These are phyloP conservation scores for Arthrinium phaeospermum DNA, from an alignment of 2,329 filamentous ascomycete species.

Conservation along the genomic window DNA sequence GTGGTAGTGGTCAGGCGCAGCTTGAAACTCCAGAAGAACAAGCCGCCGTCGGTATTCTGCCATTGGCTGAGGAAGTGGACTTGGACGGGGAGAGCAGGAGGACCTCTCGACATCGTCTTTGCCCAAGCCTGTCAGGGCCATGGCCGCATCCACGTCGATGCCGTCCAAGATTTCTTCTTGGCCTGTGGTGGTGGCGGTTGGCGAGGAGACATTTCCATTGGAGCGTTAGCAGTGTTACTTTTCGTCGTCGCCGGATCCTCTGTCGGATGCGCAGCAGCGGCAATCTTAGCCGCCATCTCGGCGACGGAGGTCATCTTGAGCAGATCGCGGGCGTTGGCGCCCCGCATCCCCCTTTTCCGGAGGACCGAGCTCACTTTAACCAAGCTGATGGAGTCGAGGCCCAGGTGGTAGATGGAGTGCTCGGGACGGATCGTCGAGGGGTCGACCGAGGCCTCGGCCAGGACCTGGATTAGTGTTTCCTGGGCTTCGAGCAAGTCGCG, in stretches of 20 bases:
- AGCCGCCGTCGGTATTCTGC: conserved; percentile 67
- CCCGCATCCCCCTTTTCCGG: conserved; percentile 62
- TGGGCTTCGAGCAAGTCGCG: background rate
- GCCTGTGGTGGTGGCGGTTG: background rate
- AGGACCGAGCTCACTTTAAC: conserved; percentile 82
- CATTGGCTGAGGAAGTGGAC: conserved; percentile 80
- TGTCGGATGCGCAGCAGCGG: too few relatives aligned
- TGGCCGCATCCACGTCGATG: conserved; percentile 46
- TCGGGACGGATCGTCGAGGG: conserved; percentile 61
- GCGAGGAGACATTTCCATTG: background rate
- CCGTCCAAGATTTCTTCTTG: conserved; percentile 35
- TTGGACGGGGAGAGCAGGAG: conserved; percentile 80
- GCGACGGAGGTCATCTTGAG: conserved; percentile 68
- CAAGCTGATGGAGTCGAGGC: conserved; percentile 89
- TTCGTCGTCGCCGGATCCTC: too few relatives aligned
- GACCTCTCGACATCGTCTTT: conserved; percentile 56
- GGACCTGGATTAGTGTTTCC: conserved; percentile 50
- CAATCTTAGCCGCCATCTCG: conserved; percentile 58
- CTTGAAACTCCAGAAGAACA: conserved; percentile 77
- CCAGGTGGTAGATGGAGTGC: conserved; percentile 80
- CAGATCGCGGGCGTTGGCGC: conserved; percentile 72
- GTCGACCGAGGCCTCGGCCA: conserved; percentile 67
- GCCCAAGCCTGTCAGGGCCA: conserved; percentile 48
- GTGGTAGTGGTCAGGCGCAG: conserved; percentile 43
- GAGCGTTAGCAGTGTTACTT: background rate